Evolutionary conservation across 192 early-diverging fungal genomes (phyloP).

Genomic region (Coemansia sp.): DNA sequence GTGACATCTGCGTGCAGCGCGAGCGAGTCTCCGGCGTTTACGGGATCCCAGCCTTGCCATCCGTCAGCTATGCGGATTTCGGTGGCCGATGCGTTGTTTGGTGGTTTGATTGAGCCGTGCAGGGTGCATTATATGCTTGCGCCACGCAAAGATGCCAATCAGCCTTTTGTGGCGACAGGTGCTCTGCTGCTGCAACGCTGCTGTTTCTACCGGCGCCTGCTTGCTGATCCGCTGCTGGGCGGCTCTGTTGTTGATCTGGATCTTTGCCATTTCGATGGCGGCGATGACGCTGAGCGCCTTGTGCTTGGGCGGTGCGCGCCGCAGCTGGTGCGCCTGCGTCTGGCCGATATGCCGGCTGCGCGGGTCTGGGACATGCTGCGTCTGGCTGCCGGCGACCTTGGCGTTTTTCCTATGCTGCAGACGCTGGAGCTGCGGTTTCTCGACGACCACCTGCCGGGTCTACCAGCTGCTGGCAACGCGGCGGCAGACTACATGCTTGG

Average conservation of each 20-base stretch:
- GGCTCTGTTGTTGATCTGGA: not conserved
- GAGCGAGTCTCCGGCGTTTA: too few species aligned
- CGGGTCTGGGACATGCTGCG: slow-evolving; percentile 7
- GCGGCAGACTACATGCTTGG: too few species aligned
- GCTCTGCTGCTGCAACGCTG: not conserved
- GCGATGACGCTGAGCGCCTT: not conserved
- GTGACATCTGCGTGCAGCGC: too few species aligned
- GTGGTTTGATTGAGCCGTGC: not conserved
- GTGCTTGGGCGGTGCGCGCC: not conserved
- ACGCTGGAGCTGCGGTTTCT: slow-evolving; percentile 7
- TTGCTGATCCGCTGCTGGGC: not conserved
- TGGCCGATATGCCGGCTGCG: slow-evolving; percentile 5
- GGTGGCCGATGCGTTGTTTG: too few species aligned
- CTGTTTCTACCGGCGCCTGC: not conserved
- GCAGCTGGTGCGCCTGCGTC: slow-evolving; percentile 2
- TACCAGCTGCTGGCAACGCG: too few species aligned
- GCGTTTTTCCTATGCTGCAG: slow-evolving; percentile 4
- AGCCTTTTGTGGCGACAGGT: not conserved
- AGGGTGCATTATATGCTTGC: not conserved
- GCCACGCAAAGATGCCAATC: too few species aligned
- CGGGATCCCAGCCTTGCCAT: too few species aligned
- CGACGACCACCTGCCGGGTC: not conserved
- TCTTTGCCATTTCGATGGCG: not conserved
- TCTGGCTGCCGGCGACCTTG: not conserved
- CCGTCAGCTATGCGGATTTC: too few species aligned